Evolutionary conservation across 768 basidiomycete species (phyloP), one percentile per base, ranked within the genome.

Genomic region (Rhodotorula paludigena): DNA sequence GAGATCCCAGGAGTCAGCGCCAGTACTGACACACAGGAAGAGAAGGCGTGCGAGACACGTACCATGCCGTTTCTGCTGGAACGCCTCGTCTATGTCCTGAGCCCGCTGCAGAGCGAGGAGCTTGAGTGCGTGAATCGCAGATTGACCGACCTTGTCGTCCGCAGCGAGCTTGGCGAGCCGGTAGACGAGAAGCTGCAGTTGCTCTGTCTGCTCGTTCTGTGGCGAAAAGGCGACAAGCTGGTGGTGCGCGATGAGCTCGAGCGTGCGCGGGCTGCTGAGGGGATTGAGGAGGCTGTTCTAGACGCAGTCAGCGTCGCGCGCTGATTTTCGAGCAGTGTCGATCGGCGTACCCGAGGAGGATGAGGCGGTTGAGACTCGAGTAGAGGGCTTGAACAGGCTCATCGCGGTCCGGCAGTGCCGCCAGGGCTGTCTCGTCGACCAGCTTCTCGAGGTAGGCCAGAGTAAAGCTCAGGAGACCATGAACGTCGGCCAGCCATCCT

Each of bases 401-500:
- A 9, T 33, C 25, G 10, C 35, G 52, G 1, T n/a, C 33, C 3
- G 60, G 53, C 33, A 44, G 33, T 2, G 44, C 32, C 33, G 30
- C 60, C 33, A 62, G 53, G 12, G 51, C 52, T 3, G 60, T 53
- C 32, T 62, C 52, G 52, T 53, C 60, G 33, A 62, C 25, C 25
- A 62, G 52, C 60, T 62, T 62, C n/a, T 62, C 60, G 16, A n/a
- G 3, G n/a, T 55, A 62, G 4, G 32, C 4, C 23, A 62, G 33
- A n/a, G 35, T 10, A 44, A 54, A 62, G 25, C n/a, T 35, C n/a
- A 55, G 35, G 2, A 62, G 32, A 6, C 3, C 3, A 4, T n/a
- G 25, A 21, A 62, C 15, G 9, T 62, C 60, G 41, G 53, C 42
- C 33, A 36, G 28, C 60, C 60, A 62, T 32, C 60, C 60, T 62